These are phyloP conservation scores for Neurospora intermedia DNA, from an alignment of 495 filamentous ascomycete species.

Conservation along the genomic window DNA sequence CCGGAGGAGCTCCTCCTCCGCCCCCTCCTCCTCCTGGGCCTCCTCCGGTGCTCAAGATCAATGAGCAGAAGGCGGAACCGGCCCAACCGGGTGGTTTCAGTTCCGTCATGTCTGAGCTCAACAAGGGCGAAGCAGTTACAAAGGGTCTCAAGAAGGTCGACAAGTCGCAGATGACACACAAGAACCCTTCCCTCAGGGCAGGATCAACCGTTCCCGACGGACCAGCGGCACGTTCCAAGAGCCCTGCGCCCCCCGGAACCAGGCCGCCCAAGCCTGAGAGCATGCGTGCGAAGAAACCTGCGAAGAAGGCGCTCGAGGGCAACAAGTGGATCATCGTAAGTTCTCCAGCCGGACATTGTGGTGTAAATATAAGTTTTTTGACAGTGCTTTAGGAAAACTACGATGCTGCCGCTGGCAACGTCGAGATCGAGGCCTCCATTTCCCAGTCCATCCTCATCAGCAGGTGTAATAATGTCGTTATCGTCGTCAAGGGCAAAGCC, in stretches of 20 bases:
- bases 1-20: constrained; percentile 48
- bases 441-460: constrained; percentile 87
- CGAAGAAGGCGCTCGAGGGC: constrained; percentile 83
- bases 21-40: constrained; percentile 64
- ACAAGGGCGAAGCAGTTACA: constrained; percentile 78
- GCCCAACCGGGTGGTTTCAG: constrained; percentile 47
- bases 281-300: constrained; percentile 87
- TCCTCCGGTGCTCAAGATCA: constrained; percentile 40
- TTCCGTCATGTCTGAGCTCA: constrained; percentile 83
- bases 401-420: constrained; percentile 58
- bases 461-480: constrained; percentile 78
- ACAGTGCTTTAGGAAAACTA: constrained; percentile 61
- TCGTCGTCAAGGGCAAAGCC: constrained; percentile 82
- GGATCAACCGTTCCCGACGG: constrained; percentile 55
- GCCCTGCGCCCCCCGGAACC: constrained; percentile 72
- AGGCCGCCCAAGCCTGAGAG: constrained; percentile 83
- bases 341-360: background rate
- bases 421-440: constrained; percentile 69
- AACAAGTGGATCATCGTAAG: constrained; percentile 86
- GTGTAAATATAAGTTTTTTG: background rate
- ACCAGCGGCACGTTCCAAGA: constrained; percentile 54
- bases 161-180: constrained; percentile 92
- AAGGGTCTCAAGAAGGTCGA: constrained; percentile 85
- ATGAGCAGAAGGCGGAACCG: constrained; percentile 26
- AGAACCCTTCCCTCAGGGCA: constrained; percentile 84